A percentile compares a stretch with the other conserved stretches of the same genome.
phyloP scores from a whole-genome alignment of 1,284 basidiomycete species.

The Cutaneotrichosporon dermatis region DNA sequence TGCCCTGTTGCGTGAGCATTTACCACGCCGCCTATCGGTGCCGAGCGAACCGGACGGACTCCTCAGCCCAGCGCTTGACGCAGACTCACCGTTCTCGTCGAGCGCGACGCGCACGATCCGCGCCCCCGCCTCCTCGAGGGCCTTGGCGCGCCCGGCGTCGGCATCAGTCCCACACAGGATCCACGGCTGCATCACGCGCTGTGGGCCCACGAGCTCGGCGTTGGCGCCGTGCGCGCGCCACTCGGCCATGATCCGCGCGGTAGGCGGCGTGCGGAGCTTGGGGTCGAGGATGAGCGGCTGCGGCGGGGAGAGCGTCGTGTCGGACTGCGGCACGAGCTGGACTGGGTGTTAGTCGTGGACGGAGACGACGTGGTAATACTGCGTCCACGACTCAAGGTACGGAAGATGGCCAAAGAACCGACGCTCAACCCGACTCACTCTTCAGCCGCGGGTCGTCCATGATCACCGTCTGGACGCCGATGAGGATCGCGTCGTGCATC shows the following conservation, averaged over 20 bases:
- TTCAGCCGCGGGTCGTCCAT: constrained; percentile 93
- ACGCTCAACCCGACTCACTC: constrained; percentile 54
- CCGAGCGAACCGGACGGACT: neutral
- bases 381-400: too few relatives aligned
- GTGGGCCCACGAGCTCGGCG: constrained; percentile 34
- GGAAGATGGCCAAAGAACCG: too few relatives aligned
- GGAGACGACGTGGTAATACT: too few relatives aligned
- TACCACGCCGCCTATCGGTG: neutral
- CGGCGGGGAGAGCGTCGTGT: constrained; percentile 51
- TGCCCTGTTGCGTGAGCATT: constrained; percentile 40
- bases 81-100: constrained; percentile 50
- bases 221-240: constrained; percentile 10
- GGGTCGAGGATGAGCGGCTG: constrained; percentile 82
- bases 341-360: constrained; percentile 15
- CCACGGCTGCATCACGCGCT: constrained; percentile 68
- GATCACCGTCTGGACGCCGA: constrained; percentile 83
- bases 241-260: constrained; percentile 64
- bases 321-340: constrained; percentile 31
- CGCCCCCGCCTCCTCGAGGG: constrained; percentile 45
- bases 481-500: constrained; percentile 86
- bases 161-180: constrained; percentile 56
- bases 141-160: constrained; percentile 18
- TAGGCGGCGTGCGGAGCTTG: constrained; percentile 60
- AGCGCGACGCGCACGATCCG: constrained; percentile 42
- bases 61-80: too few relatives aligned